Evolutionary conservation across 805 yeast species (phyloP).

Genomic region (Hanseniaspora nectarophila): DNA sequence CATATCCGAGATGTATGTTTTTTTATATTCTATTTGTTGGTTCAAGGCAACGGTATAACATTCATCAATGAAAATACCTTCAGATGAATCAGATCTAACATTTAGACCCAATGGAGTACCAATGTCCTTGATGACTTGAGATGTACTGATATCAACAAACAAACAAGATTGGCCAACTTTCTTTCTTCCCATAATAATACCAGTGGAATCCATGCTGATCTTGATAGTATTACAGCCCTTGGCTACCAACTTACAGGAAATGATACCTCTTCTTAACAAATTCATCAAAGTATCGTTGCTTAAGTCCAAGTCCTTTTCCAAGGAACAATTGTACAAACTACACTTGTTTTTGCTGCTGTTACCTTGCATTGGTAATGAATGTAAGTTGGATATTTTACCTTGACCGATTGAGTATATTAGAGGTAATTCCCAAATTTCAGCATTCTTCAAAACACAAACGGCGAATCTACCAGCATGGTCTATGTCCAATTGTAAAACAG

Average conservation of each 20-base stretch:
- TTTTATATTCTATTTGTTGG: neutral
- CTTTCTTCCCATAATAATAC: constrained; percentile 12
- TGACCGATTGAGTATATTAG: constrained; percentile 3
- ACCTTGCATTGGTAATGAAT: constrained; percentile 14
- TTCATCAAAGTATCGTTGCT: constrained; percentile 6
- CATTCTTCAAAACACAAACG: constrained; percentile 5
- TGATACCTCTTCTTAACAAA: constrained; percentile 12
- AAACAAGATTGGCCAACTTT: constrained; percentile 12
- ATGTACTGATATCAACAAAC: constrained; percentile 9
- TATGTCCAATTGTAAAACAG: constrained; percentile 4
- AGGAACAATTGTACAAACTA: constrained; percentile 7
- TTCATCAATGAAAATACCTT: constrained; percentile 15
- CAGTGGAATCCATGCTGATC: constrained; percentile 9
- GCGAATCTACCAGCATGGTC: constrained; percentile 13
- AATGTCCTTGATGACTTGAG: constrained; percentile 13
- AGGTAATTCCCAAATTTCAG: constrained; percentile 11
- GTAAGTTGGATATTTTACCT: constrained; percentile 8
- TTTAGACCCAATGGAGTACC: constrained; percentile 11
- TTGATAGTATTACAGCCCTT: constrained; percentile 7
- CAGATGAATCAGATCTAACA: constrained; percentile 9
- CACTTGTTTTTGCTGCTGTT: constrained; percentile 4
- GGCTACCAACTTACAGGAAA: constrained; percentile 9
- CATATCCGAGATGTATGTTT: constrained; percentile 24
- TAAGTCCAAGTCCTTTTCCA: constrained; percentile 6
- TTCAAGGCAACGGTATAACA: constrained; percentile 18